Base-by-base conservation (phyloP, 768 basidiomycete species). In the Lentinula edodes region DNA sequence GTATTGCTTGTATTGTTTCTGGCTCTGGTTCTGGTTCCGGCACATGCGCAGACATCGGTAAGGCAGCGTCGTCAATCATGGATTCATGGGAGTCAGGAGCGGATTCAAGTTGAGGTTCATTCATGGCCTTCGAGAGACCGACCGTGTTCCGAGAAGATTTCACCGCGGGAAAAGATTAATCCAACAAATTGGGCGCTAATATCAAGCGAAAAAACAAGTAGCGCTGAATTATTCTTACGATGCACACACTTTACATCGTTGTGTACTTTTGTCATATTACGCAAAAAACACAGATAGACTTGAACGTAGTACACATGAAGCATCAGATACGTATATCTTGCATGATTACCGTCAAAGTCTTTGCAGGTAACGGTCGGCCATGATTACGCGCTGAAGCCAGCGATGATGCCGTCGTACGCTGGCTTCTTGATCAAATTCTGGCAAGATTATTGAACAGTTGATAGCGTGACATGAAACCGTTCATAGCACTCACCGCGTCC, bases 361-460 rank as follows among this genome's bases (percentile, higher is more conserved):
- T 28, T 28, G 28, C 28, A 28, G 28, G 28, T 28, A 28, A 45
- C 43, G 7, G 12, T 45, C 18, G 3, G 10, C 8, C 9, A 18
- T 23, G 8, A 5, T 48, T 23, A 48, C n/a, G 46, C 46, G 23
- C 46, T 48, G 20, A 65, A 69, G 6, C 68, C 71, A 23, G 66
- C 66, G 12, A 73, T 68, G 38, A 77, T 77, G 18, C 76, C 76
- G 51, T 71, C 66, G 61, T 76, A 78, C 2, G 77, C 77, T 18
- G 75, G 76, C 68, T 78, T 77, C 59, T 67, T 69, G 12, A 68
- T 63, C 23, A 76, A 60, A 56, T 72, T 72, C 69, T 72, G 74
- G 16, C 71, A 73, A 38, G 48, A 52, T 8, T 73, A 73, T 42
- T 76, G 65, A 72, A 72, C 75, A 8, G 69, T 6, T 46, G 12